Evolutionary conservation across 164 flowering plant genomes (phyloP).

Genomic region (Annona cherimola): DNA sequence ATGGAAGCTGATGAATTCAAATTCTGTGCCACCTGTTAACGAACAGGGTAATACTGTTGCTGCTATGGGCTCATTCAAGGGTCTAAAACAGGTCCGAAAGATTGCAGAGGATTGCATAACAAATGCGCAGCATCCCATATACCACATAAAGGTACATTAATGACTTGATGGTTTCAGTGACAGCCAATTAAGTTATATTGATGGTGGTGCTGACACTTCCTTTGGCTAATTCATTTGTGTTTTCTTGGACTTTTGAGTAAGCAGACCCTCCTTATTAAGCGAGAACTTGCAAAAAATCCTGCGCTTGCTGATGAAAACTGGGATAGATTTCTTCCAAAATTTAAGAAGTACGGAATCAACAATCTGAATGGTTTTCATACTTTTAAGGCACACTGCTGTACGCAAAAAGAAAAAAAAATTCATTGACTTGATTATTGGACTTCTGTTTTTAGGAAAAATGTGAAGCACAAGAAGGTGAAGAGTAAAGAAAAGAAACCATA

Average conservation of each 20-base stretch:
- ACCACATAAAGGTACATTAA: slow-evolving; percentile 62
- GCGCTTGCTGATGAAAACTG: slow-evolving; percentile 76
- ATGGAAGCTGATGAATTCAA: not conserved
- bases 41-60: slow-evolving; percentile 85
- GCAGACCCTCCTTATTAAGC: slow-evolving; percentile 78
- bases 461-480: slow-evolving; percentile 71
- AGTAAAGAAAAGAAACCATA: slow-evolving; percentile 84
- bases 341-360: slow-evolving; percentile 59
- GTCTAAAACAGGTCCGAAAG: slow-evolving; percentile 80
- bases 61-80: slow-evolving; percentile 94
- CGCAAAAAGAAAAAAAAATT: not conserved
- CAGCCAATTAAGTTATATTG: not conserved
- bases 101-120: slow-evolving; percentile 88
- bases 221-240: not conserved
- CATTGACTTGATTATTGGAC: not conserved
- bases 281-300: slow-evolving; percentile 81
- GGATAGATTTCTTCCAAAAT: slow-evolving; percentile 95
- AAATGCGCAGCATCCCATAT: slow-evolving; percentile 82
- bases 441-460: slow-evolving; percentile 69
- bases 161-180: not conserved
- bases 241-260: not conserved
- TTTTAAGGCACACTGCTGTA: not conserved
- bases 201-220: not conserved
- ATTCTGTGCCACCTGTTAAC: slow-evolving; percentile 7
- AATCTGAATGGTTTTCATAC: not conserved